These are phyloP conservation scores for Catharanthus roseus DNA, from an alignment of 257 asterid genomes.

Conservation along the genomic window DNA sequence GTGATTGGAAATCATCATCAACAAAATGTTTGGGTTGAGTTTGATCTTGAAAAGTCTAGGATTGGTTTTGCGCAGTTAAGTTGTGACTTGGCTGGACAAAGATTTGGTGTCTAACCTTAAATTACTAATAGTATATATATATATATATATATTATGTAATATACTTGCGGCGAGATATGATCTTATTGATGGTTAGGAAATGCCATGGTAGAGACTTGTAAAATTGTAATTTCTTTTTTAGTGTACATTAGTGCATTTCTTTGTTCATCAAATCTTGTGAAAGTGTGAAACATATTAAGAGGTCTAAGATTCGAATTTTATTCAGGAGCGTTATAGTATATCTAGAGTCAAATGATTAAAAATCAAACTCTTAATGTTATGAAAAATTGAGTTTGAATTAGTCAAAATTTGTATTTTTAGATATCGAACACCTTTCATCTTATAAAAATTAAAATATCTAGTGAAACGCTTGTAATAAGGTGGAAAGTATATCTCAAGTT, in stretches of 20 bases:
- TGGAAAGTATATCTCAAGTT: too few species aligned
- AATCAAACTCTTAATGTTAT: too few species aligned
- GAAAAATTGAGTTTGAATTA: too few species aligned
- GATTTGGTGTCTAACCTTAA: slow-evolving; percentile 34
- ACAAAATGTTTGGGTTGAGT: slow-evolving; percentile 79
- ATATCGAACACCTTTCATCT: too few species aligned
- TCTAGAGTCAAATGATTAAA: too few species aligned
- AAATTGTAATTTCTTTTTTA: not conserved
- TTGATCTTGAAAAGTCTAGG: slow-evolving; percentile 60
- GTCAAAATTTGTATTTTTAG: too few species aligned
- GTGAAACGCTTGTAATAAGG: too few species aligned
- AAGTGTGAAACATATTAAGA: not conserved
- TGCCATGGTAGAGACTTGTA: not conserved
- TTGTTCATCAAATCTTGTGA: not conserved
- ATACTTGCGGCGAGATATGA: not conserved
- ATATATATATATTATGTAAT: too few species aligned
- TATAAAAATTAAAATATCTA: too few species aligned
- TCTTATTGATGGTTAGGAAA: not conserved
- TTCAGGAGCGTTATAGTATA: too few species aligned
- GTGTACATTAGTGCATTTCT: not conserved
- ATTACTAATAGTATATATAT: too few species aligned
- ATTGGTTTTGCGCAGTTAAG: slow-evolving; percentile 65
- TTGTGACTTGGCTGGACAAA: slow-evolving; percentile 57
- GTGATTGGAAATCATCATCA: slow-evolving; percentile 85
- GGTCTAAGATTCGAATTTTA: too few species aligned